Evolutionary conservation across 768 basidiomycete species (phyloP).

Genomic region (Phanerochaete carnosa): DNA sequence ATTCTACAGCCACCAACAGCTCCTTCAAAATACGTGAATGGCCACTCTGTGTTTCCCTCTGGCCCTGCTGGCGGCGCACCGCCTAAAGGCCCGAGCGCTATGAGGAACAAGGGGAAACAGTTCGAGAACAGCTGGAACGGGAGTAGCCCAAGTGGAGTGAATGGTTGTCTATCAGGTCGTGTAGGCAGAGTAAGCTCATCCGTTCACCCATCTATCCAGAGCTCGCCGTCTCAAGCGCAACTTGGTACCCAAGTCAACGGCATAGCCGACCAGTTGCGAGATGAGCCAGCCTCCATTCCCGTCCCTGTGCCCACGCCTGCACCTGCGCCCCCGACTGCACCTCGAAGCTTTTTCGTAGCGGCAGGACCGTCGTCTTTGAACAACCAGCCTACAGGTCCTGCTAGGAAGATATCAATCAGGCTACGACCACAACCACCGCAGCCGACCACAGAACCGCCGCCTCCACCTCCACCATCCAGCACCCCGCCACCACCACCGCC

Average conservation of each 20-base stretch:
- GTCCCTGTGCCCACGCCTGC: background rate
- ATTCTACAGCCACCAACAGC: constrained; percentile 19
- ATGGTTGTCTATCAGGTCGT: constrained; percentile 14
- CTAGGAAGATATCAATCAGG: constrained; percentile 22
- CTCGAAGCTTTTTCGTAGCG: constrained; percentile 3
- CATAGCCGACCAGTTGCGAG: constrained; percentile 7
- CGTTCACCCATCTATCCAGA: constrained; percentile 2
- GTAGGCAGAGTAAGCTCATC: constrained; percentile 15
- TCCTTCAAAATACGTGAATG: constrained; percentile 43
- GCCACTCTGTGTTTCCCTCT: constrained; percentile 29
- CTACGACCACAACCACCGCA: constrained; percentile 29
- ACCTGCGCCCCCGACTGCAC: background rate
- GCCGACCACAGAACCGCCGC: constrained; percentile 36
- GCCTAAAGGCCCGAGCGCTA: constrained; percentile 29
- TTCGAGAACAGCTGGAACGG: constrained; percentile 31
- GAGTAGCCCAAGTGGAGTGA: constrained; percentile 30
- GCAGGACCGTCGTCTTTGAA: constrained; percentile 16
- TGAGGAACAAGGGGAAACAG: constrained; percentile 39
- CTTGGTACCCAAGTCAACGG: constrained; percentile 16
- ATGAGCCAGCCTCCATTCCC: constrained; percentile 6
- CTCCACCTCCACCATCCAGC: constrained; percentile 27
- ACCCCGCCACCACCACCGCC: constrained; percentile 29
- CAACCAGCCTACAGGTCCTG: constrained; percentile 20
- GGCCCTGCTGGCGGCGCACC: constrained; percentile 24
- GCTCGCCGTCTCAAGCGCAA: constrained; percentile 11